These are phyloP conservation scores for Fraxinus sp. DNA, from an alignment of 305 asterid species.

Conservation along the genomic window DNA sequence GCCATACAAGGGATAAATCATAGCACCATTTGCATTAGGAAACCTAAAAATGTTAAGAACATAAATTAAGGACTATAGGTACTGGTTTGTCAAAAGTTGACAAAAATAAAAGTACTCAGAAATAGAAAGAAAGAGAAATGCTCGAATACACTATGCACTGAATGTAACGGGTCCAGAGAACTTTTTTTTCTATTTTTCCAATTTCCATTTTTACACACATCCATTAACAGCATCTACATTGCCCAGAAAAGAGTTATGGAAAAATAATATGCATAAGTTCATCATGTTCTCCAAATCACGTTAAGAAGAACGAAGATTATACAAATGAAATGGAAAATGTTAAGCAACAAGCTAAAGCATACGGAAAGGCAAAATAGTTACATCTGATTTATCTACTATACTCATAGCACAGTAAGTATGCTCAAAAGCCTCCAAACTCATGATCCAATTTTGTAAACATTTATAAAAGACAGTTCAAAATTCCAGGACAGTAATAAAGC, in stretches of 20 bases:
- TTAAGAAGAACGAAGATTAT: not conserved
- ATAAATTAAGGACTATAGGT: not conserved
- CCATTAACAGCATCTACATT: not conserved
- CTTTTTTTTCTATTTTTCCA: not conserved
- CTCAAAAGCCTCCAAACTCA: not conserved
- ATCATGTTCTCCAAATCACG: not conserved
- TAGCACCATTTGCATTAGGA: slow-evolving; percentile 80
- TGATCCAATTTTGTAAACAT: not conserved
- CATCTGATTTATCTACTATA: not conserved
- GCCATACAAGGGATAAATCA: slow-evolving; percentile 89
- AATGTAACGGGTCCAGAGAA: not conserved
- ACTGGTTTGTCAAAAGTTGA: not conserved
- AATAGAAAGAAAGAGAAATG: not conserved
- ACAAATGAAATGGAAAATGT: not conserved
- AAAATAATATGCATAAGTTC: not conserved
- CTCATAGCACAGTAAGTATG: not conserved
- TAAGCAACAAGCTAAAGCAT: not conserved
- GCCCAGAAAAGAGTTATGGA: not conserved
- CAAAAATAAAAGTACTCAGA: not conserved
- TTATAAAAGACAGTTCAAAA: not conserved
- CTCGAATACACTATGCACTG: not conserved
- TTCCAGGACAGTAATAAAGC: not conserved
- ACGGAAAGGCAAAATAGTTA: not conserved
- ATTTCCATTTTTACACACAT: not conserved
- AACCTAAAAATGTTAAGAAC: slow-evolving; percentile 49